Conservation (phyloP, 345 rosid species). For the Microthlaspi erraticum region DNA sequence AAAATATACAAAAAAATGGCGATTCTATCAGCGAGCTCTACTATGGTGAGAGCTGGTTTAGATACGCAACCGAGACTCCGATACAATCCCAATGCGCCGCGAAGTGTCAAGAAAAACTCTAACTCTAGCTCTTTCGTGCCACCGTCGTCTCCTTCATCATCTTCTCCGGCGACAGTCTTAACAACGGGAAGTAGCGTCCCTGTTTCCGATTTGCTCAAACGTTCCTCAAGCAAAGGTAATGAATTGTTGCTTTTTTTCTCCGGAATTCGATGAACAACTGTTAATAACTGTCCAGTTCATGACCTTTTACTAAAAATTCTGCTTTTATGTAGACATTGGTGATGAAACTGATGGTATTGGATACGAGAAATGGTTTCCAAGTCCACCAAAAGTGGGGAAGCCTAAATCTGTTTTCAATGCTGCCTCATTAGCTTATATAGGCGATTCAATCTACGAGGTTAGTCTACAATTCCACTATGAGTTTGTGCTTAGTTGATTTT, state of each 20-base stretch:
- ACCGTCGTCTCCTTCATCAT: constrained; percentile 11
- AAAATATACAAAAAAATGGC: constrained; percentile 41
- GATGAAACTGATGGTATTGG: constrained; percentile 33
- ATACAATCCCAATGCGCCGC: constrained; percentile 81
- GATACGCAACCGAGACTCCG: constrained; percentile 68
- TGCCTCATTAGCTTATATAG: constrained; percentile 49
- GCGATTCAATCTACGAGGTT: constrained; percentile 88
- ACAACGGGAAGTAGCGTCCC: constrained; percentile 39
- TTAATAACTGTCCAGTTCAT: neutral
- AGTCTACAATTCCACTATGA: constrained; percentile 11
- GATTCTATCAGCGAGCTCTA: constrained; percentile 44
- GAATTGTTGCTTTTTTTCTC: neutral
- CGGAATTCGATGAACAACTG: neutral
- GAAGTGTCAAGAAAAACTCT: constrained; percentile 47
- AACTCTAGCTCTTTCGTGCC: constrained; percentile 37
- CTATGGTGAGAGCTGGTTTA: constrained; percentile 64
- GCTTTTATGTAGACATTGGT: constrained; percentile 12
- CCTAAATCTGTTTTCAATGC: constrained; percentile 50
- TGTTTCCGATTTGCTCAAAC: constrained; percentile 68
- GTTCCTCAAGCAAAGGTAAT: constrained; percentile 56
- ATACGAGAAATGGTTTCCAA: constrained; percentile 50
- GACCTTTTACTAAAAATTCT: neutral
- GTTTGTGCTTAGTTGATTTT: neutral
- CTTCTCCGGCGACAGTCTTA: constrained; percentile 43
- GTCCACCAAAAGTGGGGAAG: constrained; percentile 45